Evolutionary conservation across 345 rosid species (phyloP).

Genomic region (Ceriops zippeliana): DNA sequence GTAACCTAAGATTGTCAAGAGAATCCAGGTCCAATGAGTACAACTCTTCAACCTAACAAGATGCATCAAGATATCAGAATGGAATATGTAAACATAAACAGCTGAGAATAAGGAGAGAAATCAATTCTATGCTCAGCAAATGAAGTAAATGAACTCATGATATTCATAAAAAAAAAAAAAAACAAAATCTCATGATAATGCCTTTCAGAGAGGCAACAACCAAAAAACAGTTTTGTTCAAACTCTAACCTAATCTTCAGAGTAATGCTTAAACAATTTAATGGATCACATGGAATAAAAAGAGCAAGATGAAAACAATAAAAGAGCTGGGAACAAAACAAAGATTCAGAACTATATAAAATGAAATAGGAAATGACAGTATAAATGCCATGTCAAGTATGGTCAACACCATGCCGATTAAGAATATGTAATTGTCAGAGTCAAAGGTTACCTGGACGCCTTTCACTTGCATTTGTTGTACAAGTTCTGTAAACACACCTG

Average conservation of each 20-base stretch:
- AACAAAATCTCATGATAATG: no score
- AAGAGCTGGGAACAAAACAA: no score
- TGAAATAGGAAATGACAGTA: no score
- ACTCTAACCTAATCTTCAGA: no score
- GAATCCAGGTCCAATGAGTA: constrained; percentile 88
- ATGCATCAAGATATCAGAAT: constrained; percentile 7
- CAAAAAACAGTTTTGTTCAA: no score
- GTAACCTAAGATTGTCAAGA: constrained; percentile 77
- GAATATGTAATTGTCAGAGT: background rate
- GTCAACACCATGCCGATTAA: background rate
- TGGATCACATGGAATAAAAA: no score
- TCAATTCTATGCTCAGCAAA: background rate
- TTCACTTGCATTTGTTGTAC: constrained; percentile 97
- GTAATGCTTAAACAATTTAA: no score
- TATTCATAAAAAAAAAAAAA: no score
- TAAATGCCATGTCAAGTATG: background rate
- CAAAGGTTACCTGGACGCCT: constrained; percentile 73
- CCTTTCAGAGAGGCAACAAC: no score
- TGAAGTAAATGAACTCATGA: background rate
- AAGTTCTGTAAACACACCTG: constrained; percentile 98
- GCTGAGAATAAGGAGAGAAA: background rate
- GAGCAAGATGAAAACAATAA: no score
- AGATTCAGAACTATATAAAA: background rate
- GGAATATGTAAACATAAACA: background rate
- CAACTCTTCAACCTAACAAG: constrained; percentile 83